Conservation (phyloP, 2,329 filamentous ascomycete genomes). For the Ceratocystiopsis sp. region DNA sequence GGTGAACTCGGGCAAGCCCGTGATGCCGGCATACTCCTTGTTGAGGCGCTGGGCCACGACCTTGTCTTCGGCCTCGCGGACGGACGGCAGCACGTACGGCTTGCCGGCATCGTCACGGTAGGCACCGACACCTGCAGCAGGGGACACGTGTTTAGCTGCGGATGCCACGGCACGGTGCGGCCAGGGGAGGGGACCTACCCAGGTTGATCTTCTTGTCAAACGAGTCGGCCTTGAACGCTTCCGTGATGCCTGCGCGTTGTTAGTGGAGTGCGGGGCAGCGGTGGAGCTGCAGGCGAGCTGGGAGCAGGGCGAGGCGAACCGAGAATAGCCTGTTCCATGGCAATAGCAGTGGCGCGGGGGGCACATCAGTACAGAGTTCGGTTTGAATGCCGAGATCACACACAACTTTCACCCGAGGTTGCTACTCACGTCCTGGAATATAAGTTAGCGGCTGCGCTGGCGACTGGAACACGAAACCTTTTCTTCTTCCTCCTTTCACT, state of each 20-base stretch:
- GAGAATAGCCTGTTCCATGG: constrained; percentile 5
- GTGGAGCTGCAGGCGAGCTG: neutral
- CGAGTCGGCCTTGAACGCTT: constrained; percentile 95
- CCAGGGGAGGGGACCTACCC: constrained; percentile 29
- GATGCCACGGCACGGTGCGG: neutral
- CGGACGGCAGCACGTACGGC: constrained; percentile 92
- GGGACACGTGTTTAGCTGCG: neutral
- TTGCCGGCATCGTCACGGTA: constrained; percentile 98
- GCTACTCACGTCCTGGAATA: no score
- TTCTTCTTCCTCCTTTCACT: neutral
- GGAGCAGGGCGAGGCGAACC: constrained; percentile 4
- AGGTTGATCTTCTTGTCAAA: constrained; percentile 97
- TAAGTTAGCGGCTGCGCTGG: neutral
- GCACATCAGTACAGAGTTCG: no score
- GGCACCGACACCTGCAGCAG: constrained; percentile 57
- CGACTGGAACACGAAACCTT: no score
- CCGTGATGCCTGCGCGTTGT: constrained; percentile 57
- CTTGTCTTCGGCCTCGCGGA: constrained; percentile 75
- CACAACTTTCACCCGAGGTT: no score
- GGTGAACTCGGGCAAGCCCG: constrained; percentile 86
- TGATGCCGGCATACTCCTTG: constrained; percentile 98
- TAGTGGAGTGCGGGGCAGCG: constrained; percentile 2
- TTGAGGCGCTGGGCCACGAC: constrained; percentile 62
- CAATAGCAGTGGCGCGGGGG: no score
- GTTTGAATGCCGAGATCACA: no score